phyloP scores from a whole-genome alignment of 129 eudicot species.

The Artemisia tridentata region DNA sequence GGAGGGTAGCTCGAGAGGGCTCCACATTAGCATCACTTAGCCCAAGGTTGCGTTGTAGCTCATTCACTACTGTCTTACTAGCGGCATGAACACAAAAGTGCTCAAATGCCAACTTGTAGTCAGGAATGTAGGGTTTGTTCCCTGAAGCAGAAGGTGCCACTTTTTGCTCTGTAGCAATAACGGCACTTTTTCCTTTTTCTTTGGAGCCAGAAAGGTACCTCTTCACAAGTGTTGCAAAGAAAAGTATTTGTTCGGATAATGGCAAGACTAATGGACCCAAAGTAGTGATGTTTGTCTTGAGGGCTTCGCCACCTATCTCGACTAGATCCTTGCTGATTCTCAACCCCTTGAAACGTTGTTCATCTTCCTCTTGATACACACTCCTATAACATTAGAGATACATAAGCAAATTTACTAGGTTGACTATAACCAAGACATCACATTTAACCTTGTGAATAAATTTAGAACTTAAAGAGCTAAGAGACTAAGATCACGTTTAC shows the following conservation, averaged over 20 bases:
- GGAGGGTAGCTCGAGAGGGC: constrained; percentile 69
- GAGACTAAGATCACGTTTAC: neutral
- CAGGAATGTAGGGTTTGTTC: constrained; percentile 85
- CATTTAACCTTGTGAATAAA: neutral
- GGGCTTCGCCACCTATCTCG: constrained; percentile 84
- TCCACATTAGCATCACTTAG: constrained; percentile 83
- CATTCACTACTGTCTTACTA: constrained; percentile 84
- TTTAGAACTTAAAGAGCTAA: too few species aligned
- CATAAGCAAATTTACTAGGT: neutral
- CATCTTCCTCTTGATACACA: constrained; percentile 90
- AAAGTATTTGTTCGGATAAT: constrained; percentile 82
- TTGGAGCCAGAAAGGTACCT: constrained; percentile 44
- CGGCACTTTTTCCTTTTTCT: constrained; percentile 14
- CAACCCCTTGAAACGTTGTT: constrained; percentile 61
- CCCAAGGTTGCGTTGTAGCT: constrained; percentile 83
- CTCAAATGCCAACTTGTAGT: constrained; percentile 94
- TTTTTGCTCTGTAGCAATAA: neutral
- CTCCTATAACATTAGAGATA: constrained; percentile 45
- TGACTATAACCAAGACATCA: neutral
- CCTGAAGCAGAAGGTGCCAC: constrained; percentile 22
- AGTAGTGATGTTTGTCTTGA: constrained; percentile 94
- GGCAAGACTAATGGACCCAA: constrained; percentile 91
- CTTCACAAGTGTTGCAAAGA: constrained; percentile 63
- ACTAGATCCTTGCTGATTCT: constrained; percentile 72
- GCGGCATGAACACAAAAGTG: constrained; percentile 95